Evolutionary conservation across 2,329 filamentous ascomycete species (phyloP).

Genomic region (Aspergillus tamarii): DNA sequence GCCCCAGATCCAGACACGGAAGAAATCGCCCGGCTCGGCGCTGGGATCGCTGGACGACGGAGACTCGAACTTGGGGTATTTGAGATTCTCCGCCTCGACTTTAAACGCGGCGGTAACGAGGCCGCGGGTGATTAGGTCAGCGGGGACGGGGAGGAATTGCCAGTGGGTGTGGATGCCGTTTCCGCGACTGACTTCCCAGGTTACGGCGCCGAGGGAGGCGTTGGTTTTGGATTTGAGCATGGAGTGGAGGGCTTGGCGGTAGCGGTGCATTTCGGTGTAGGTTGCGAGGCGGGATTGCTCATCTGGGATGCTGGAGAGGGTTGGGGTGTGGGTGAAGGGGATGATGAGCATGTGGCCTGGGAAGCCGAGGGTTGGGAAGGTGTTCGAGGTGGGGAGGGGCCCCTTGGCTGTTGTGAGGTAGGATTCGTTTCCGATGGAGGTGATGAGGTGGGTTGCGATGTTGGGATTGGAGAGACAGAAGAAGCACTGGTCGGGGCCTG

Average conservation of each 20-base stretch:
- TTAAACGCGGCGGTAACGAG: slow-evolving; percentile 87
- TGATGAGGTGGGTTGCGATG: slow-evolving; percentile 83
- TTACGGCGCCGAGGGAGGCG: slow-evolving; percentile 74
- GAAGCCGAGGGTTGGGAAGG: slow-evolving; percentile 73
- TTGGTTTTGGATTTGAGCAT: slow-evolving; percentile 64
- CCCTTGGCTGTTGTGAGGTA: slow-evolving; percentile 94
- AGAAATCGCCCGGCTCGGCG: slow-evolving; percentile 63
- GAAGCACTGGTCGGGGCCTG: slow-evolving; percentile 81
- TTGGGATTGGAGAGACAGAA: slow-evolving; percentile 92
- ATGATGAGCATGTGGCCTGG: slow-evolving; percentile 91
- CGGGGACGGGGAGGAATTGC: slow-evolving; percentile 83
- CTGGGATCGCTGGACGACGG: slow-evolving; percentile 44
- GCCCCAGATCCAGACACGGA: slow-evolving; percentile 79
- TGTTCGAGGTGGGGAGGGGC: slow-evolving; percentile 72
- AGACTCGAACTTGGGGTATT: slow-evolving; percentile 58
- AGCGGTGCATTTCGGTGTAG: slow-evolving; percentile 79
- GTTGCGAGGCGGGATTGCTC: slow-evolving; percentile 61
- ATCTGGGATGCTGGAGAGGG: slow-evolving; percentile 68
- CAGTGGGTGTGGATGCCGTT: slow-evolving; percentile 87
- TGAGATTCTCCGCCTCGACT: slow-evolving; percentile 78
- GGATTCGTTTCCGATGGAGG: slow-evolving; percentile 81
- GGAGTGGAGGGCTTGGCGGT: slow-evolving; percentile 73
- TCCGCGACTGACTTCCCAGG: slow-evolving; percentile 86
- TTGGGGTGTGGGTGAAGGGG: slow-evolving; percentile 79
- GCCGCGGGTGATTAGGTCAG: slow-evolving; percentile 68